Base-by-base conservation (phyloP, 225 moss, liverwort and hornwort species). In the Pseudoscleropodium purum region DNA sequence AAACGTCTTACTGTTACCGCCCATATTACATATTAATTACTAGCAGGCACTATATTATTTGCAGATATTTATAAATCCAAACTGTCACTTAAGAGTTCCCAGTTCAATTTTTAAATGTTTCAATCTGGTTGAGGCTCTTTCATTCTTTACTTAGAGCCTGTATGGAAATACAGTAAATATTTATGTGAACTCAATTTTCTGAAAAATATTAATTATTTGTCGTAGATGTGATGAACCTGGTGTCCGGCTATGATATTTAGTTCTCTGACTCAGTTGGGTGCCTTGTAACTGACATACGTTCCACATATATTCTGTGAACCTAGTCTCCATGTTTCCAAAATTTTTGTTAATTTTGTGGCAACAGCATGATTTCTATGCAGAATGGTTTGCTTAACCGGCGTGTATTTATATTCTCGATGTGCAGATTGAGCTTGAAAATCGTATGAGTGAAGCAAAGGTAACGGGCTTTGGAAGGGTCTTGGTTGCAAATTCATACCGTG, bases 401-500 rank as follows among this genome's bases (percentile, higher is more conserved):
- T 67, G 51, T 57, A 51, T 62, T 8, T 27, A 7, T 75, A 18
- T 52, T 72, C 43, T 78, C 25, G 18, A 12, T 43, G 56, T 82
- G 45, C 93, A 99, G 99, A 85, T 99, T 52, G 96, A 97, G 90
- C 96, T 99, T 75, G 97, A 99, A n/a, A 97, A 99, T 78, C 92
- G 92, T 17, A 99, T 99, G 97, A 84, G 85, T 70, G 92, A 91
- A 79, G 96, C 96, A 34, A 94, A 93, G 79, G 97, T 99, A 20
- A 94, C 92, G 7, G 97, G 97, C 7, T 97, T 99, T 82, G 95
- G 93, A 36, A 92, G 95, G 74, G 95, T 99, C 21, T 60, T 97
- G 74, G 94, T 97, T 75, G 94, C 99, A 10, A 93, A 96, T 23
- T 91, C 99, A 12, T 99, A 96, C 89, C 96, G 92, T 33, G 91